These are phyloP conservation scores for Suillus ampliporus DNA, from an alignment of 768 basidiomycete genomes.

Conservation along the genomic window DNA sequence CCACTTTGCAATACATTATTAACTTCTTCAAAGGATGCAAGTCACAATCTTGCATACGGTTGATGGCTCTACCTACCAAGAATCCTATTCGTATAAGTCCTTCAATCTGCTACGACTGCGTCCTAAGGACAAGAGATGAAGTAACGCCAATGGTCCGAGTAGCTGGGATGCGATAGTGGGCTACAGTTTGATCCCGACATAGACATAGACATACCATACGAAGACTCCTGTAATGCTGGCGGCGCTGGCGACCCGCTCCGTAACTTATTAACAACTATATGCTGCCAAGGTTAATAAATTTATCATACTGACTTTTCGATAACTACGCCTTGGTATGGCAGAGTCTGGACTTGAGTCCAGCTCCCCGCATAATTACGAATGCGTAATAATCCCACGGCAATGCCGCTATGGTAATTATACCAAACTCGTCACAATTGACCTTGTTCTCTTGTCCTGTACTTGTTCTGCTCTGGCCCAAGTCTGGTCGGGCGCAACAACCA, in stretches of 20 bases:
- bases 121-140: conserved; percentile 32
- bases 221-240: conserved; percentile 12
- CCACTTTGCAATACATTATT: not conserved
- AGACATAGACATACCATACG: conserved; percentile 11
- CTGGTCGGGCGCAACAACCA: not conserved
- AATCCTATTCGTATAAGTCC: conserved; percentile 77
- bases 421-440: not conserved
- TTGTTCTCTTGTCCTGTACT: not conserved
- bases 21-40: conserved; percentile 51
- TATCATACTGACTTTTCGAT: not conserved
- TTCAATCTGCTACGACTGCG: conserved; percentile 45
- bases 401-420: not conserved
- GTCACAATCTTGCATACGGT: conserved; percentile 58
- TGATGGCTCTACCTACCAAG: conserved; percentile 70
- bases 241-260: conserved; percentile 29
- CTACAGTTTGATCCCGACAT: not conserved
- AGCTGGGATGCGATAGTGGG: conserved; percentile 13
- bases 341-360: too few species aligned
- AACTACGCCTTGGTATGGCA: not conserved
- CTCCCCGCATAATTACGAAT: not conserved
- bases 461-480: not conserved
- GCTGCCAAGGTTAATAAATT: not conserved
- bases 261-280: not conserved
- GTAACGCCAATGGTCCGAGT: conserved; percentile 12
- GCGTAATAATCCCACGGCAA: not conserved